phyloP scores from a whole-genome alignment of 2,329 filamentous ascomycete species.

The Mycosphaerella sp. region DNA sequence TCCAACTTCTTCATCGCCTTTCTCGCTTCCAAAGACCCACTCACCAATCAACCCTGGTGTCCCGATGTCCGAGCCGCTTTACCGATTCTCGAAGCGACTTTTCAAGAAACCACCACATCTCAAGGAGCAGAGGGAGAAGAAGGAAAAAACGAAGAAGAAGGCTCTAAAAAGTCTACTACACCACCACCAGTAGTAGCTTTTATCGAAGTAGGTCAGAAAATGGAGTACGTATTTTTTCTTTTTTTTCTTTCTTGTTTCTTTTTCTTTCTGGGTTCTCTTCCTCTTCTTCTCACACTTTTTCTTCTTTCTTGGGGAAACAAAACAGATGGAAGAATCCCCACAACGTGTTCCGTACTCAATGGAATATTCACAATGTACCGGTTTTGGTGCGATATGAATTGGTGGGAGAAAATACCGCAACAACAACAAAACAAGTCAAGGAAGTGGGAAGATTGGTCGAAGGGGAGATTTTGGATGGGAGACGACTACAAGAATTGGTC shows the following conservation, averaged over 20 bases:
- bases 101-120: background rate
- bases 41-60: slow-evolving; percentile 18
- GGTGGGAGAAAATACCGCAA: background rate
- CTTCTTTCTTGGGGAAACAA: too few species aligned
- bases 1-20: slow-evolving; percentile 19
- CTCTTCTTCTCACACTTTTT: background rate
- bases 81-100: slow-evolving; percentile 15
- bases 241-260: background rate
- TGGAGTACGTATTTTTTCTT: slow-evolving; percentile 11
- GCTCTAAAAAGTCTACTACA: slow-evolving; percentile 5
- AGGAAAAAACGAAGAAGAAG: background rate
- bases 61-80: slow-evolving; percentile 19
- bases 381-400: slow-evolving; percentile 16
- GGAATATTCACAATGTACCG: slow-evolving; percentile 65
- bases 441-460: slow-evolving; percentile 20
- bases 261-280: too few species aligned
- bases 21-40: slow-evolving; percentile 18
- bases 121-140: too few species aligned
- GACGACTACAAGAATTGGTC: slow-evolving; percentile 7
- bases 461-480: slow-evolving; percentile 18
- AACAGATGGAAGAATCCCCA: slow-evolving; percentile 48
- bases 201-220: slow-evolving; percentile 19
- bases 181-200: slow-evolving; percentile 8
- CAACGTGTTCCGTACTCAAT: slow-evolving; percentile 71
- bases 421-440: background rate